These are phyloP conservation scores for Grosmannia clavigera DNA, from an alignment of 2,329 filamentous ascomycete genomes.

Conservation along the genomic window DNA sequence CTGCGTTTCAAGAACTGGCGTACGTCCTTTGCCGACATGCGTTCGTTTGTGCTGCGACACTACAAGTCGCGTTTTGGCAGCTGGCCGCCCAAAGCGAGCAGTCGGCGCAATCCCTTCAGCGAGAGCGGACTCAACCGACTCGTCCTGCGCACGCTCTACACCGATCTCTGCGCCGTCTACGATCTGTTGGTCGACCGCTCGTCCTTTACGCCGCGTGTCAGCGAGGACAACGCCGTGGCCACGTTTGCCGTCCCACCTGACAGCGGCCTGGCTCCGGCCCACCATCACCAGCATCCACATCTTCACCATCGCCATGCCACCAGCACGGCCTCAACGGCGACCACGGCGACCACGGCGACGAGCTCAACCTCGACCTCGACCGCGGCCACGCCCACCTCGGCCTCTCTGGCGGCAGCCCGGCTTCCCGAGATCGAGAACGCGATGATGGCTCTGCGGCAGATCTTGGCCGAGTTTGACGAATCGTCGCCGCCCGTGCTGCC, in stretches of 20 bases:
- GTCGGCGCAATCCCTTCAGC: slow-evolving; percentile 81
- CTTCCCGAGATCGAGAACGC: slow-evolving; percentile 40
- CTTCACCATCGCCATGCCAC: not conserved
- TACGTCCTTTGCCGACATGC: slow-evolving; percentile 59
- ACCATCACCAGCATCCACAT: not conserved
- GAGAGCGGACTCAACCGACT: slow-evolving; percentile 78
- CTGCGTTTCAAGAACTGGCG: slow-evolving; percentile 81
- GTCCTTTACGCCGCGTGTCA: slow-evolving; percentile 64
- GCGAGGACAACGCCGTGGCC: slow-evolving; percentile 38
- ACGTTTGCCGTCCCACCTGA: not conserved
- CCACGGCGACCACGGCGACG: not conserved
- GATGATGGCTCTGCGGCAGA: slow-evolving; percentile 58
- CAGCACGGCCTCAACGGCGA: not conserved
- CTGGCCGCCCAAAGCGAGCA: slow-evolving; percentile 86
- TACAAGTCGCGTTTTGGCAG: slow-evolving; percentile 47
- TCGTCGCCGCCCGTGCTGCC: slow-evolving; percentile 83
- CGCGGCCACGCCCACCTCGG: not conserved
- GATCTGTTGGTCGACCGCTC: slow-evolving; percentile 76
- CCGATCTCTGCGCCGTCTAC: slow-evolving; percentile 76
- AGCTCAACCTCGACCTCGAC: not conserved
- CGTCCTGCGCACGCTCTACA: slow-evolving; percentile 70
- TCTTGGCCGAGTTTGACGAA: slow-evolving; percentile 80
- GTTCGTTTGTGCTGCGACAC: slow-evolving; percentile 58
- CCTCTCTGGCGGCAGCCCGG: slow-evolving; percentile 21
- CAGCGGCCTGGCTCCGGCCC: slow-evolving; percentile 15